Percentiles rank a stretch among this genome's conserved stretches.
These are phyloP conservation scores for Gelatoporia subvermispora DNA, from an alignment of 768 basidiomycete species.

Conservation along the genomic window DNA sequence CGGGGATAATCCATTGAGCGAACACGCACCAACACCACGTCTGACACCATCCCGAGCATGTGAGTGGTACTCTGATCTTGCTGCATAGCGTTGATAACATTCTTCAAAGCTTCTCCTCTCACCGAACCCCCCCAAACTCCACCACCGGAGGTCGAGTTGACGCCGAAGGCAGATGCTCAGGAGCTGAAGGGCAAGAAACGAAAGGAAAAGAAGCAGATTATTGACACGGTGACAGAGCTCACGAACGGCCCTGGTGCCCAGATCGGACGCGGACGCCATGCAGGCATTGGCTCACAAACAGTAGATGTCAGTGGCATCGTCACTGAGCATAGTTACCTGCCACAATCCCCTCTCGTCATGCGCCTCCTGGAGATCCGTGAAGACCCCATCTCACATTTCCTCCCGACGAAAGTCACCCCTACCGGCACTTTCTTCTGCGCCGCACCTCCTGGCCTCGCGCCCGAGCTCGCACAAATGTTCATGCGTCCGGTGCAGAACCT, in stretches of 20 bases:
- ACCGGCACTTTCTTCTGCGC: slow-evolving; percentile 76
- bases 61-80: slow-evolving; percentile 30
- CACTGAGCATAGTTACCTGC: slow-evolving; percentile 79
- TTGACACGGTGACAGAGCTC: slow-evolving; percentile 87
- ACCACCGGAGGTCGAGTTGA: slow-evolving; percentile 52
- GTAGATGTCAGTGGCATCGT: slow-evolving; percentile 66
- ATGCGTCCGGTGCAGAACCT: slow-evolving; percentile 59
- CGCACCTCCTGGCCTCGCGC: slow-evolving; percentile 78
- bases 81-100: slow-evolving; percentile 4
- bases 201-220: slow-evolving; percentile 82
- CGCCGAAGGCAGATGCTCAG: slow-evolving; percentile 46
- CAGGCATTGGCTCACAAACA: slow-evolving; percentile 46
- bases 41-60: slow-evolving; percentile 69
- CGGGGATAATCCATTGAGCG: slow-evolving; percentile 45
- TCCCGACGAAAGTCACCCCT: slow-evolving; percentile 73
- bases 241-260: slow-evolving; percentile 54
- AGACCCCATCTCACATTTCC: slow-evolving; percentile 79
- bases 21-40: slow-evolving; percentile 25
- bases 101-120: slow-evolving; percentile 61
- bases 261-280: slow-evolving; percentile 50
- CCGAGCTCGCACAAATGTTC: slow-evolving; percentile 82
- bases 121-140: slow-evolving; percentile 76
- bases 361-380: slow-evolving; percentile 81
- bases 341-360: slow-evolving; percentile 79
- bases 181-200: slow-evolving; percentile 38